Percentiles rank a stretch among this genome's conserved stretches.
Evolutionary conservation across 2,329 filamentous ascomycete genomes (phyloP).

Genomic region (Alternaria arbusti): DNA sequence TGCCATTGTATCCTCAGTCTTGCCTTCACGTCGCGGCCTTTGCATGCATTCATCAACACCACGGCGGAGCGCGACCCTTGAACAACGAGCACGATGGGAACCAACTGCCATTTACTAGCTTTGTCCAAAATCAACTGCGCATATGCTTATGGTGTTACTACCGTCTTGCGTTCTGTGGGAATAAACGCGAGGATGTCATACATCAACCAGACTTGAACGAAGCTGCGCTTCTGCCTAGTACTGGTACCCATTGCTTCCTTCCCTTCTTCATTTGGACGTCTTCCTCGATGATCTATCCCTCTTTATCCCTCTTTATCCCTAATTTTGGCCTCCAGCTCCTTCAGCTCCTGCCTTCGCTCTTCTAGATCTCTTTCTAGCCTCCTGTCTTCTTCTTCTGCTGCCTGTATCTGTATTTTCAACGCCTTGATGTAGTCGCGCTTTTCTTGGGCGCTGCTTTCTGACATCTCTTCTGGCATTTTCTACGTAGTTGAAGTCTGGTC

Average conservation of each 20-base stretch:
- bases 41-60: neutral
- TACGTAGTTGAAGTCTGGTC: neutral
- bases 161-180: too few species aligned
- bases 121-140: neutral
- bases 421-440: neutral
- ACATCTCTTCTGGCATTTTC: neutral
- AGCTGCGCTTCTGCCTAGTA: neutral
- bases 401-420: neutral
- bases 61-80: neutral
- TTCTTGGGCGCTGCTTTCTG: neutral
- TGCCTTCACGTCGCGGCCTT: neutral
- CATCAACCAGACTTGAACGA: neutral
- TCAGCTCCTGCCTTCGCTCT: neutral
- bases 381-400: neutral
- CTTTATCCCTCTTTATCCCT: neutral
- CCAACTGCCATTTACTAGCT: neutral
- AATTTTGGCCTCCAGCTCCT: neutral
- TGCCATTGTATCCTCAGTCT: neutral
- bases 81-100: neutral
- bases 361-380: neutral
- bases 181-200: too few species aligned
- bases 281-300: too few species aligned
- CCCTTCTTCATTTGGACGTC: too few species aligned
- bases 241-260: neutral
- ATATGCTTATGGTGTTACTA: too few species aligned